Conservation (phyloP, 2,329 filamentous ascomycete species). For the Pseudocercospora fuligena region DNA sequence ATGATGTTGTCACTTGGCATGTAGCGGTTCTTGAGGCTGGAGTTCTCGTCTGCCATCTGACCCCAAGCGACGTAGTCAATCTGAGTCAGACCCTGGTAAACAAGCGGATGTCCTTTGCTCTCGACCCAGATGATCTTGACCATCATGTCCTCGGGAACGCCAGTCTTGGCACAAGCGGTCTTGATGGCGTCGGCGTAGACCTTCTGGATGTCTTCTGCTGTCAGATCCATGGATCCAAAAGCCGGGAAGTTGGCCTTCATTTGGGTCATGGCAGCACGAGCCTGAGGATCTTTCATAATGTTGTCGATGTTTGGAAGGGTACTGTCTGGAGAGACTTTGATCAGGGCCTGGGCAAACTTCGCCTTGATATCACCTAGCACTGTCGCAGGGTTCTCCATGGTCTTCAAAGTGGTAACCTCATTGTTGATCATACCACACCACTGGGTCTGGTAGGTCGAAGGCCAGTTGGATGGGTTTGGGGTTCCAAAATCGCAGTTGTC, state of each 20-base stretch:
- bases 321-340: slow-evolving; percentile 10
- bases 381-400: slow-evolving; percentile 3
- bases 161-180: slow-evolving; percentile 16
- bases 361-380: slow-evolving; percentile 10
- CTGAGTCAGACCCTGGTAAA: slow-evolving; percentile 19
- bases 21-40: slow-evolving; percentile 18
- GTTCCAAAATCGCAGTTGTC: slow-evolving; percentile 13
- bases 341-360: slow-evolving; percentile 18
- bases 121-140: slow-evolving; percentile 26
- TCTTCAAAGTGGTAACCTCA: slow-evolving; percentile 16
- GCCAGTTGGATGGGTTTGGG: slow-evolving; percentile 13
- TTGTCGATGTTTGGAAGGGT: slow-evolving; percentile 18
- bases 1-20: slow-evolving; percentile 20
- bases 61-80: slow-evolving; percentile 21
- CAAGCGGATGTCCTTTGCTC: slow-evolving; percentile 25
- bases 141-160: slow-evolving; percentile 21
- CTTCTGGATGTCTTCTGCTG: slow-evolving; percentile 18
- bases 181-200: slow-evolving; percentile 23
- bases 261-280: slow-evolving; percentile 19
- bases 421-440: slow-evolving; percentile 24
- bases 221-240: slow-evolving; percentile 27
- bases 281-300: slow-evolving; percentile 20
- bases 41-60: slow-evolving; percentile 16
- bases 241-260: slow-evolving; percentile 22
- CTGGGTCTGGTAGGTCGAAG: slow-evolving; percentile 13